Evolutionary conservation across 768 basidiomycete genomes (phyloP).

Genomic region (Piloderma croceum): DNA sequence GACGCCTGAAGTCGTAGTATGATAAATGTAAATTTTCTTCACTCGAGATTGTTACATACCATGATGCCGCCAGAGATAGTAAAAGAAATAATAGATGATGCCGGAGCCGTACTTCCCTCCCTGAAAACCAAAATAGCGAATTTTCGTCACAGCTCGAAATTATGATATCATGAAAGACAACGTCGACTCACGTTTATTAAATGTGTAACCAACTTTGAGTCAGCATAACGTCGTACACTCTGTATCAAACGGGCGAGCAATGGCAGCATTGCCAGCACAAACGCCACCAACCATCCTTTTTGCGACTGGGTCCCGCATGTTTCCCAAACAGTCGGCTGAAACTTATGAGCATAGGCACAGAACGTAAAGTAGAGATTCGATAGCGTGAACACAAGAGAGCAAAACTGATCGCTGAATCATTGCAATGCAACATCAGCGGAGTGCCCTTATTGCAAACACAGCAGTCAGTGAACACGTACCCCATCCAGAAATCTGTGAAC

Average conservation of each 20-base stretch:
- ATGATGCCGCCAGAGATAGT: constrained; percentile 72
- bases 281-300: constrained; percentile 56
- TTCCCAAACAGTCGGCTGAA: constrained; percentile 46
- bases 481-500: constrained; percentile 90
- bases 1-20: constrained; percentile 21
- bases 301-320: constrained; percentile 40
- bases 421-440: not conserved
- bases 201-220: constrained; percentile 71
- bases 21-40: too few relatives aligned
- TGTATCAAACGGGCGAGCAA: constrained; percentile 76
- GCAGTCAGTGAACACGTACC: constrained; percentile 47
- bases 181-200: constrained; percentile 70
- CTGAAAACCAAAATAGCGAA: constrained; percentile 31
- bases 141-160: constrained; percentile 3
- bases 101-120: constrained; percentile 79
- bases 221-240: constrained; percentile 80
- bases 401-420: constrained; percentile 67
- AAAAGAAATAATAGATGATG: constrained; percentile 60
- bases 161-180: constrained; percentile 1
- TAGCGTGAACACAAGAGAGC: constrained; percentile 71
- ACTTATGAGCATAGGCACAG: constrained; percentile 58
- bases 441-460: too few relatives aligned
- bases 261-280: constrained; percentile 59
- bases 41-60: constrained; percentile 41
- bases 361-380: constrained; percentile 67